A percentile compares a stretch with the other conserved stretches of the same genome.
These are phyloP conservation scores for Lachancea lanzarotensis DNA, from an alignment of 805 yeast genomes.

Conservation along the genomic window DNA sequence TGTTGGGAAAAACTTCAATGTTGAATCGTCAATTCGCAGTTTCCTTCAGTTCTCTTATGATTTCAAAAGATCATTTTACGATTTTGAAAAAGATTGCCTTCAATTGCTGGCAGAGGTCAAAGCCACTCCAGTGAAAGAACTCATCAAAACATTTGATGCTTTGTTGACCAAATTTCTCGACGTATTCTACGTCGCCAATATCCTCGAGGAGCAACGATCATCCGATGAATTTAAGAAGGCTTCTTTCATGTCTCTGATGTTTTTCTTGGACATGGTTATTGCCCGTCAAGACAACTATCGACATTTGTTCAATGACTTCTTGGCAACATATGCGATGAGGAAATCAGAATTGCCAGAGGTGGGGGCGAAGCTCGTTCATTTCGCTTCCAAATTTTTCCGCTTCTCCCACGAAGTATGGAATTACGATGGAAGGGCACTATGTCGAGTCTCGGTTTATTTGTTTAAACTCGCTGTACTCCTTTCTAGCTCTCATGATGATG, in stretches of 20 bases:
- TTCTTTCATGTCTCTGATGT: constrained; percentile 51
- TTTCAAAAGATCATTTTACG: constrained; percentile 31
- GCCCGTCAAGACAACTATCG: constrained; percentile 62
- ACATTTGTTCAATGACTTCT: constrained; percentile 48
- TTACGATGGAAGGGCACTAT: constrained; percentile 54
- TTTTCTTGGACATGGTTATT: constrained; percentile 53
- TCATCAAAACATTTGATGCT: constrained; percentile 57
- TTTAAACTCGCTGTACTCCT: constrained; percentile 37
- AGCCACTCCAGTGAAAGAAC: constrained; percentile 46
- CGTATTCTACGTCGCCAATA: constrained; percentile 29
- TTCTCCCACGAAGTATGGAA: constrained; percentile 53
- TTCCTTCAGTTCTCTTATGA: constrained; percentile 4
- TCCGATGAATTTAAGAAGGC: constrained; percentile 27
- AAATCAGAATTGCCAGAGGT: constrained; percentile 38
- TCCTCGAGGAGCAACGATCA: constrained; percentile 13
- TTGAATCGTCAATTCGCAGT: constrained; percentile 43
- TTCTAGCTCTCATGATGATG: constrained; percentile 16
- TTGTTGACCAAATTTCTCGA: constrained; percentile 38
- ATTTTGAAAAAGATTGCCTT: constrained; percentile 41
- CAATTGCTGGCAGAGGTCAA: constrained; percentile 44
- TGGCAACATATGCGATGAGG: constrained; percentile 11
- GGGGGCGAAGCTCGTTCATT: constrained; percentile 45
- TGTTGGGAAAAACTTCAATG: constrained; percentile 60
- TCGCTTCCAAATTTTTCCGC: constrained; percentile 42
- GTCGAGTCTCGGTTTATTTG: constrained; percentile 51